phyloP scores from a whole-genome alignment of 371 early-diverging fungal species.

The Amoeboaphelidium occidentale region DNA sequence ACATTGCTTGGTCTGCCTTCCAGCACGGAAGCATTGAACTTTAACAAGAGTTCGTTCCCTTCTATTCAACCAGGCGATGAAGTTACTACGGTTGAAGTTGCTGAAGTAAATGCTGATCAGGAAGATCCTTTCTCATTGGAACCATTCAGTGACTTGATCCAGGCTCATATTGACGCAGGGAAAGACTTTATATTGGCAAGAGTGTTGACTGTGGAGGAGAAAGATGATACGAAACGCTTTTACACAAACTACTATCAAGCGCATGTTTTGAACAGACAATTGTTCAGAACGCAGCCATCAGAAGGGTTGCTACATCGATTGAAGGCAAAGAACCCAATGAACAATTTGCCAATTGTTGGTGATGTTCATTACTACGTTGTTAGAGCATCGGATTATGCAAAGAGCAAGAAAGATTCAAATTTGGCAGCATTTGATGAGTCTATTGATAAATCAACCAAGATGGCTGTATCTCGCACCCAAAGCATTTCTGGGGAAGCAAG shows the following conservation, averaged over 20 bases:
- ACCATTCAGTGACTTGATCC: constrained; percentile 30
- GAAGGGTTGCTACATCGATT: constrained; percentile 45
- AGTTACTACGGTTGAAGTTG: constrained; percentile 7
- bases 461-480: too few species aligned
- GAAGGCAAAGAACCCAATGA: constrained; percentile 56
- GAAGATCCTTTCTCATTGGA: constrained; percentile 63
- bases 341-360: constrained; percentile 45
- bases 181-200: constrained; percentile 54
- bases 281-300: constrained; percentile 44
- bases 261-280: constrained; percentile 50
- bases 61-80: too few species aligned
- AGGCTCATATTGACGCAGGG: constrained; percentile 23
- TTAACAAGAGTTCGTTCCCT: too few species aligned
- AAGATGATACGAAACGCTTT: constrained; percentile 16
- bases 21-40: too few species aligned
- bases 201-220: constrained; percentile 47
- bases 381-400: background rate
- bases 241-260: constrained; percentile 47
- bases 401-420: too few species aligned
- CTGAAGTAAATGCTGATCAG: constrained; percentile 24
- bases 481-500: too few species aligned
- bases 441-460: too few species aligned
- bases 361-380: constrained; percentile 40
- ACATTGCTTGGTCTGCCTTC: too few species aligned
- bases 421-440: too few species aligned